phyloP scores from a whole-genome alignment of 2,329 filamentous ascomycete species.

The Periconia digitata region DNA sequence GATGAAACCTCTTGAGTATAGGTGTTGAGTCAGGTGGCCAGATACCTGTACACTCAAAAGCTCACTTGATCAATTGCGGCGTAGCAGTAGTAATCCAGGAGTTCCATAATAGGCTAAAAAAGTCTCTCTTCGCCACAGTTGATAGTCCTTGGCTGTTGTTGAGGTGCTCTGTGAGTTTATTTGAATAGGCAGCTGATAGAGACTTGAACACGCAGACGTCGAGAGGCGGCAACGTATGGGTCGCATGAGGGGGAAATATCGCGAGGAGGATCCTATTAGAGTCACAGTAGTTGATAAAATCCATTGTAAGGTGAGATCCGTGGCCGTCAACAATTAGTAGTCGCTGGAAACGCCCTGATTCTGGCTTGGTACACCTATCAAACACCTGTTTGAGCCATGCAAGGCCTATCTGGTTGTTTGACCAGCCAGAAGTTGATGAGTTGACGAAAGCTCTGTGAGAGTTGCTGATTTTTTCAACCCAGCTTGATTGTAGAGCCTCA shows the following conservation, averaged over 20 bases:
- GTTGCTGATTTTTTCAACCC: conserved; percentile 7
- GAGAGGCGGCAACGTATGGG: conserved; percentile 5
- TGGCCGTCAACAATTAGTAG: conserved; percentile 9
- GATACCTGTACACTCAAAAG: conserved; percentile 10
- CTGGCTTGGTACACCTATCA: conserved; percentile 3
- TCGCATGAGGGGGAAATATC: conserved; percentile 9
- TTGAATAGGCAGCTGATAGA: conserved; percentile 5
- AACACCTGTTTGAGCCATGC: conserved; percentile 11
- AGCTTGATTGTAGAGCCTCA: conserved; percentile 5
- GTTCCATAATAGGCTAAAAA: conserved; percentile 12
- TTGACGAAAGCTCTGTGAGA: conserved; percentile 4
- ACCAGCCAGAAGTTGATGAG: conserved; percentile 3
- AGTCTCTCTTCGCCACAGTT: conserved; percentile 9
- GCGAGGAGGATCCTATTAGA: conserved; percentile 5
- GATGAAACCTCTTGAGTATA: neutral
- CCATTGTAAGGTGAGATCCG: neutral
- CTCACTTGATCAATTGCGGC: conserved; percentile 1
- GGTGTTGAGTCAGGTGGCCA: conserved; percentile 3
- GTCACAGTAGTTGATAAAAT: conserved; percentile 1
- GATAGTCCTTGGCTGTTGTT: conserved; percentile 5
- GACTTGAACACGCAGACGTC: conserved; percentile 7
- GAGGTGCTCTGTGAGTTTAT: conserved; percentile 3
- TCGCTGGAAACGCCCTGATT: conserved; percentile 5
- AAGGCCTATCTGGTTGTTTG: conserved; percentile 7
- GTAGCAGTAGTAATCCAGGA: conserved; percentile 7